A percentile compares a stretch with the other conserved stretches of the same genome.
These are phyloP conservation scores for Tricharina praecox DNA, from an alignment of 495 filamentous ascomycete genomes.

Conservation along the genomic window DNA sequence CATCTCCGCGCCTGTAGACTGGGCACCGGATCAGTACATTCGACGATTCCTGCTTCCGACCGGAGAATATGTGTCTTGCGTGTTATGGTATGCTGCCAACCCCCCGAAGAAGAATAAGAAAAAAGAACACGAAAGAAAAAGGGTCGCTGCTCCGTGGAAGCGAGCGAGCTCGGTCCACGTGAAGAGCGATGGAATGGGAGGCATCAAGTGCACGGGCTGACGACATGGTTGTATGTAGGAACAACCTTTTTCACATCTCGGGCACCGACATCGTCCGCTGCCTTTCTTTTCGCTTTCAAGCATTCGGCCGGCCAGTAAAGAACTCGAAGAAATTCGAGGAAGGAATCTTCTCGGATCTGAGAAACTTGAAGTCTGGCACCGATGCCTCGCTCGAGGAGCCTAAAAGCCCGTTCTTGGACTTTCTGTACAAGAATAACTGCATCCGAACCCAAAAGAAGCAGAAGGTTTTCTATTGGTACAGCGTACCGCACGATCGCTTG, in stretches of 20 bases:
- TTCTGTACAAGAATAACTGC: constrained; percentile 99
- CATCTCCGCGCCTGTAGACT: constrained; percentile 94
- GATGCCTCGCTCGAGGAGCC: constrained; percentile 98
- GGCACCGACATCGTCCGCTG: constrained; percentile 98
- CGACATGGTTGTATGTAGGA: constrained; percentile 36
- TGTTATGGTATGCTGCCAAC: constrained; percentile 56
- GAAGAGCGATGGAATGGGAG: not conserved
- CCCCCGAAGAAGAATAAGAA: too few species aligned
- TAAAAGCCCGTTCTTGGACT: constrained; percentile 95
- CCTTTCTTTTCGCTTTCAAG: constrained; percentile 94
- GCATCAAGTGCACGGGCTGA: constrained; percentile 2
- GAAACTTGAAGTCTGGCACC: constrained; percentile 93
- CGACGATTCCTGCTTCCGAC: constrained; percentile 87
- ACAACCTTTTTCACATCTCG: constrained; percentile 97
- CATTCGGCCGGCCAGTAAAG: constrained; percentile 93
- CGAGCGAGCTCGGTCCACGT: not conserved
- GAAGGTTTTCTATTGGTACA: constrained; percentile 99
- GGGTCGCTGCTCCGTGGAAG: too few species aligned
- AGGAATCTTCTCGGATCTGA: constrained; percentile 95
- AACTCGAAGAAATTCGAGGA: constrained; percentile 99
- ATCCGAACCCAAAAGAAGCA: constrained; percentile 99
- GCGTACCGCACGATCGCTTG: constrained; percentile 90
- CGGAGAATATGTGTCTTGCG: constrained; percentile 96
- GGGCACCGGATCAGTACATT: constrained; percentile 92
- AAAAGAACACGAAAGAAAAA: too few species aligned